Evolutionary conservation across 345 rosid genomes (phyloP).

Genomic region (thale cress (Arabidopsis thaliana)): TAIR10.1 NC_003074.8:10993001-10993500

Average conservation of each 20-base stretch:
- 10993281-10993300: background rate
- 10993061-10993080: no score
- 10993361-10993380: background rate
- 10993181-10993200: background rate
- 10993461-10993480: constrained; percentile 16
- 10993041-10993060: no score
- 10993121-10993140: background rate
- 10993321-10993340: constrained; percentile 16
- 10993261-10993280: background rate
- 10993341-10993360: constrained; percentile 23
- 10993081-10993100: no score
- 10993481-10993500: constrained; percentile 35
- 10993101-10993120: background rate
- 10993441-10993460: background rate
- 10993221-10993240: background rate
- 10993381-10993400: background rate
- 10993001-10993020: no score
- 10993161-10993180: background rate
- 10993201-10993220: background rate
- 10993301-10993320: constrained; percentile 23
- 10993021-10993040: no score
- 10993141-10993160: background rate
- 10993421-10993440: background rate
- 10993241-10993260: background rate
- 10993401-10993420: background rate